Base-by-base conservation (phyloP, 1,284 basidiomycete species). In the Athelia psychrophila region DNA sequence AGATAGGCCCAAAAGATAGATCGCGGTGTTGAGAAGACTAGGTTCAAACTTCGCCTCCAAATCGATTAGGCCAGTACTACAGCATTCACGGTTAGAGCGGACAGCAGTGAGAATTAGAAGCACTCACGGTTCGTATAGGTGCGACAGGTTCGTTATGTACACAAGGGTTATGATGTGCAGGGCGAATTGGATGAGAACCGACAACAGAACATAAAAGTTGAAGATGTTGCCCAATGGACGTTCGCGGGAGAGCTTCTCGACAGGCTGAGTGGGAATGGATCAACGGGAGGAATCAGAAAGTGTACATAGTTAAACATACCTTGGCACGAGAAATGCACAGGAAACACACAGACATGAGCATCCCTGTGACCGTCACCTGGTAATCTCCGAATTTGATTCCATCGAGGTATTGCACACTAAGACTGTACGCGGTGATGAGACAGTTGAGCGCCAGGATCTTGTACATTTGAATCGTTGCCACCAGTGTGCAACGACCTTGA, bases 301-400 rank as follows among this genome's bases (percentile, higher is more conserved):
- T 16, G 24, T 4, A 16, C 2, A 18, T 20, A 33, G 51, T 30
- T 1, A 25, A 19, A 66, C 80, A 48, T 57, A 93, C 93, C 84
- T 95, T 93, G n/a, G 94, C 95, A 9, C 94, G 84, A 44, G 94
- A 97, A 56, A 97, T 97, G 66, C 93, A 97, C 68, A 96, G 74
- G 83, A 98, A 98, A 70, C 95, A 98, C 24, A 97, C 91, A 25
- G 91, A 93, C 94, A 97, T 96, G 63, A 97, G 76, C 85, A 97
- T 94, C 20, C 95, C 93, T 1, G 87, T 94, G 55, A 95, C 84
- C 2, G 93, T 95, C 18, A 94, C 87, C 65, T 96, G 92, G 66
- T 98, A 98, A 68, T 98, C 95, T 23, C 95, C 95, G 69, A 94
- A 97, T 71, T 98, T 98, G 80, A 98, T 96, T 23, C 95, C 95